These are phyloP conservation scores for Penicillium diatomitis DNA, from an alignment of 495 filamentous ascomycete species.

Conservation along the genomic window DNA sequence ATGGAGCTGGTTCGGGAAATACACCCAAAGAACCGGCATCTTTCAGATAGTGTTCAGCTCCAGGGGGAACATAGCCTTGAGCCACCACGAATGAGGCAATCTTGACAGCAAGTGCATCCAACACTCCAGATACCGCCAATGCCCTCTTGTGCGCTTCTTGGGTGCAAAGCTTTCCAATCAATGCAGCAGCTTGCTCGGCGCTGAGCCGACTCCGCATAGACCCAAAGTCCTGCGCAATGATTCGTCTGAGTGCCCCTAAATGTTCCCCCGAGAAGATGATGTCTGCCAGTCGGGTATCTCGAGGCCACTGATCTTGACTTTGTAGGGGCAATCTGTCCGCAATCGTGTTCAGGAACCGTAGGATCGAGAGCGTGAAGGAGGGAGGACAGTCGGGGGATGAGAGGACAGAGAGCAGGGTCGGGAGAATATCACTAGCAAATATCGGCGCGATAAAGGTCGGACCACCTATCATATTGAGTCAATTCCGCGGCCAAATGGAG, in stretches of 20 bases:
- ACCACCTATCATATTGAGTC: constrained; percentile 51
- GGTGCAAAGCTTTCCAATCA: constrained; percentile 62
- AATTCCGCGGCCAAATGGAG: constrained; percentile 4
- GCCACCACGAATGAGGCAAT: constrained; percentile 64
- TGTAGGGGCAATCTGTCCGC: constrained; percentile 53
- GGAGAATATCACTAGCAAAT: constrained; percentile 53
- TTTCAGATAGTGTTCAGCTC: constrained; percentile 29
- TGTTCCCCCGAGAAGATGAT: constrained; percentile 52
- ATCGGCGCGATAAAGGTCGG: constrained; percentile 69
- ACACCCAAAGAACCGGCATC: constrained; percentile 24
- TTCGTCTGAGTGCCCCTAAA: constrained; percentile 48
- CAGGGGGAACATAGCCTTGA: constrained; percentile 56
- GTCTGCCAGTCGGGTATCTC: constrained; percentile 48
- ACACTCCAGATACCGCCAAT: constrained; percentile 59
- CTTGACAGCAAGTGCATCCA: constrained; percentile 71
- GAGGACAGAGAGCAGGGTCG: constrained; percentile 56
- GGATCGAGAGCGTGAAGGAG: constrained; percentile 58
- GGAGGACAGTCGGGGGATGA: constrained; percentile 55
- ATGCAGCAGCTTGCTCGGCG: constrained; percentile 53
- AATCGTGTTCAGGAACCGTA: constrained; percentile 66
- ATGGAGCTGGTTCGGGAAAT: constrained; percentile 45
- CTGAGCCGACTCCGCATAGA: constrained; percentile 49
- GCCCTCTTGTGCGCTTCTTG: constrained; percentile 59
- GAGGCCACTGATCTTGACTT: constrained; percentile 32
- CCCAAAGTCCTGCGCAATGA: constrained; percentile 51